Base-by-base conservation (phyloP, 176 grass and related monocot species). In the Triticum turgidum region DNA sequence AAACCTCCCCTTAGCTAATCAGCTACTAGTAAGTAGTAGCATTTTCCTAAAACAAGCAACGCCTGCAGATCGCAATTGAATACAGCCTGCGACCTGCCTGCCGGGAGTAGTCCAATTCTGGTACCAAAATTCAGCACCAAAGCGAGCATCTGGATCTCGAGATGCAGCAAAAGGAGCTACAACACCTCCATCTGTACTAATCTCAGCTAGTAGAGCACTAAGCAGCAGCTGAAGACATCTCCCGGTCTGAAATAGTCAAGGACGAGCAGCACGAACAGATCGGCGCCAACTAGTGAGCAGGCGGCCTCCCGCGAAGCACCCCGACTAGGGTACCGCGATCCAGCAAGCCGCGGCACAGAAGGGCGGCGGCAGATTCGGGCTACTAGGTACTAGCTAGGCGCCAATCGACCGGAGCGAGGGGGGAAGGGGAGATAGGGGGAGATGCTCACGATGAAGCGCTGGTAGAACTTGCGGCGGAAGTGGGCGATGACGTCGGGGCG, bases 401-500 rank as follows among this genome's bases (percentile, higher is more conserved):
- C 15, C 0, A 54, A 54, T 0, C 0, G 18, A 7, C 7, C 51
- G 44, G 32, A 27, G 4, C 67, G 6, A 8, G 18, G 4, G 32
- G 0, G 8, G 14, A 30, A 30, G 7, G 42, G 6, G 10, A 35
- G 27, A 18, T 22, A 1, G 24, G 4, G 3, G 25, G 38, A 0
- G 41, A 0, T 4, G 12, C 63, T 58, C 54, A 95, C 90, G 63
- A 95, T 82, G 80, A 58, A 90, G 9, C 93, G 74, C 42, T 94
- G 91, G 91, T 95, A 95, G 91, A 98, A 95, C 91, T 95, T 95
- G 96, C 96, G 91, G 88, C 92, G 95, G 84, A 52, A 98, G 89
- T 95, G 90, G 54, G 78, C 96, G 63, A 91, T 0, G 84, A 98
- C 93, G 63, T 92, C 93, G 77, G 96, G 89, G 73, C 84, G 86